phyloP scores from a whole-genome alignment of 768 basidiomycete species.

The Boletus rubescentipes region DNA sequence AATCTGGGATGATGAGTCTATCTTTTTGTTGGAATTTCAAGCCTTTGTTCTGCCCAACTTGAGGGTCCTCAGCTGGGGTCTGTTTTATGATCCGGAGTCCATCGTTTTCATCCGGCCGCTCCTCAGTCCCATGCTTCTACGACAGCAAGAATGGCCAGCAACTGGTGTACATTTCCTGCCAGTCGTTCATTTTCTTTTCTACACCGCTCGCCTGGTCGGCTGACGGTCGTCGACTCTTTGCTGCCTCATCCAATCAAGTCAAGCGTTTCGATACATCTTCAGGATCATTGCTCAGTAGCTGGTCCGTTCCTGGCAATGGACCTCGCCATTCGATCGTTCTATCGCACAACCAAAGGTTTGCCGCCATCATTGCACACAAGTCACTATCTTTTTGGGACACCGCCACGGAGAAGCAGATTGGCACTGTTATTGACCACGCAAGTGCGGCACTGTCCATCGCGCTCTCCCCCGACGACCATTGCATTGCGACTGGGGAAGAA shows the following conservation, averaged over 20 bases:
- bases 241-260: not conserved
- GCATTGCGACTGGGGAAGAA: not conserved
- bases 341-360: not conserved
- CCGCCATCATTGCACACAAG: fast-evolving
- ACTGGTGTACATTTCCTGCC: not conserved
- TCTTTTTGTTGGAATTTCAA: too few species aligned
- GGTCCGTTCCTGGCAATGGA: not conserved
- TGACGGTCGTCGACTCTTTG: constrained; percentile 1
- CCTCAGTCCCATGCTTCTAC: constrained; percentile 3
- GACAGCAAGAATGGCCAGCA: not conserved
- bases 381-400: not conserved
- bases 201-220: constrained; percentile 1
- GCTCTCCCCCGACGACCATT: not conserved
- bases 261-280: not conserved
- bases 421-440: too few species aligned
- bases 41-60: too few species aligned
- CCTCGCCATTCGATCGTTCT: not conserved
- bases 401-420: not conserved
- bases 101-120: too few species aligned
- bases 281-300: not conserved
- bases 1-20: too few species aligned
- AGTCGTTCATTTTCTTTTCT: not conserved
- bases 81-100: too few species aligned
- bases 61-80: too few species aligned
- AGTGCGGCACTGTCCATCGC: too few species aligned